A percentile compares a stretch with the other conserved stretches of the same genome.
These are phyloP conservation scores for Cercospora brassicicola DNA, from an alignment of 2,329 filamentous ascomycete species.

Conservation along the genomic window DNA sequence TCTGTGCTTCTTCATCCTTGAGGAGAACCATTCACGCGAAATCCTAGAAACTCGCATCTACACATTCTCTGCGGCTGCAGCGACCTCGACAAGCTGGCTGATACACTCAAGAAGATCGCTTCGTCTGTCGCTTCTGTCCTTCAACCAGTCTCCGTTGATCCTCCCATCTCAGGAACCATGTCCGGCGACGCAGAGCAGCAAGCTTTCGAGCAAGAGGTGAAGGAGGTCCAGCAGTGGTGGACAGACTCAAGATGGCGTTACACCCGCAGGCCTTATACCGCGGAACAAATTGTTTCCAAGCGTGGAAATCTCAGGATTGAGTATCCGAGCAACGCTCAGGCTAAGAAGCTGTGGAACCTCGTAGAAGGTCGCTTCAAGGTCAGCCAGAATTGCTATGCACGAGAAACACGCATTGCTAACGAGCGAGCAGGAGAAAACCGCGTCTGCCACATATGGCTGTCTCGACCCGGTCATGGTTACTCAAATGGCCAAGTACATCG, in stretches of 20 bases:
- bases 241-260: constrained; percentile 84
- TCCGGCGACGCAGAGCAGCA: constrained; percentile 65
- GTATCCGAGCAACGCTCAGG: constrained; percentile 83
- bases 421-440: constrained; percentile 66
- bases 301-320: constrained; percentile 85
- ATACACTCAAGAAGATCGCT: constrained; percentile 38
- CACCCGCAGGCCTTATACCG: constrained; percentile 89
- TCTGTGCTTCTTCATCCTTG: constrained; percentile 16
- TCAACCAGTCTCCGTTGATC: constrained; percentile 31
- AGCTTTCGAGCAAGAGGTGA: constrained; percentile 77
- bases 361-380: constrained; percentile 85
- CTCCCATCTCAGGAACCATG: constrained; percentile 32
- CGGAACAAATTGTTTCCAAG: constrained; percentile 96
- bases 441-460: constrained; percentile 94
- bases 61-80: constrained; percentile 8
- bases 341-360: constrained; percentile 93
- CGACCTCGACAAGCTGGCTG: constrained; percentile 36
- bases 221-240: constrained; percentile 93
- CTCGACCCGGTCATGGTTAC: constrained; percentile 98
- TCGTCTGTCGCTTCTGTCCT: constrained; percentile 34
- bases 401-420: neutral
- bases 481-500: constrained; percentile 98
- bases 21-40: neutral
- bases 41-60: neutral
- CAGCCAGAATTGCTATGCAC: constrained; percentile 32